These are phyloP conservation scores for Monosporascus sp. DNA, from an alignment of 2,329 filamentous ascomycete genomes.

Conservation along the genomic window DNA sequence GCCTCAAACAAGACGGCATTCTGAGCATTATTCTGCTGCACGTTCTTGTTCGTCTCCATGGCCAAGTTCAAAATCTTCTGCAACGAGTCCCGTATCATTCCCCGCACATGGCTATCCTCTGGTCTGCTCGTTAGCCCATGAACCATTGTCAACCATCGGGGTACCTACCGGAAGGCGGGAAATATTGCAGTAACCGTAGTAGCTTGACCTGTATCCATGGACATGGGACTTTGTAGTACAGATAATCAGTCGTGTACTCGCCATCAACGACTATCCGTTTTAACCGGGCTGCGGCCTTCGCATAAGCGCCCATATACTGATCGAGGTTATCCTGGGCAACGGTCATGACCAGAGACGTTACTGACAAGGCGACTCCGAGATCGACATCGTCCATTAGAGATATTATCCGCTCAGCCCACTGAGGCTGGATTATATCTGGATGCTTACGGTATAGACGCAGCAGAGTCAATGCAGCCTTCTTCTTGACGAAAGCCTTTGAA, in stretches of 20 bases:
- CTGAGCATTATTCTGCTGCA: conserved; percentile 98
- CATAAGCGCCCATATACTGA: conserved; percentile 88
- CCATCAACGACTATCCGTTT: conserved; percentile 88
- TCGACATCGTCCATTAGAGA: conserved; percentile 98
- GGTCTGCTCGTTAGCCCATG: conserved; percentile 18
- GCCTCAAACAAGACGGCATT: conserved; percentile 98
- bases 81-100: conserved; percentile 85
- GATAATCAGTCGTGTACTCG: conserved; percentile 84
- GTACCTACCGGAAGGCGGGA: conserved; percentile 76
- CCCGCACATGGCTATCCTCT: conserved; percentile 90
- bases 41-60: conserved; percentile 93
- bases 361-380: conserved; percentile 88
- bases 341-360: conserved; percentile 92
- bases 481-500: conserved; percentile 98
- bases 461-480: conserved; percentile 92
- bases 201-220: conserved; percentile 98
- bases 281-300: conserved; percentile 83
- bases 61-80: conserved; percentile 88
- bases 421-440: conserved; percentile 86
- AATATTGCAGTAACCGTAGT: conserved; percentile 87
- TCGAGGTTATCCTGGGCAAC: conserved; percentile 92
- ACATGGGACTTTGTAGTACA: conserved; percentile 99
- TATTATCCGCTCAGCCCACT: conserved; percentile 97
- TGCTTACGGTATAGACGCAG: conserved; percentile 92
- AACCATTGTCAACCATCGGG: background rate